These are phyloP conservation scores for Ormosia emarginata DNA, from an alignment of 306 rosid genomes.

Conservation along the genomic window DNA sequence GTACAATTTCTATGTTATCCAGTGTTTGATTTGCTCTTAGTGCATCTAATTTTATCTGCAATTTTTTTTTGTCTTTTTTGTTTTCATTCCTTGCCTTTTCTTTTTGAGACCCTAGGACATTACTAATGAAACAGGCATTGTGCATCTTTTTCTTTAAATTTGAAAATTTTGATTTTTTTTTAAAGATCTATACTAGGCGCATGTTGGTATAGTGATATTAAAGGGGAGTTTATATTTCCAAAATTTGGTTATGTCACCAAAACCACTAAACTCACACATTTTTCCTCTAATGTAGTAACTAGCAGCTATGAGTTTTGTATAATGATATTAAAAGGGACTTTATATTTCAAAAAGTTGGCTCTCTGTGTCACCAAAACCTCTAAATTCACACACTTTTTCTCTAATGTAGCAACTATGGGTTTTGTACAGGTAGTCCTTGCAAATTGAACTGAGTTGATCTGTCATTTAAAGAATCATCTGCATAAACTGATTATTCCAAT, in stretches of 20 bases:
- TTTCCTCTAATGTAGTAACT: neutral
- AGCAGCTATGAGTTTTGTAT: neutral
- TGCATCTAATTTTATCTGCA: conserved; percentile 12
- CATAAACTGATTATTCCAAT: neutral
- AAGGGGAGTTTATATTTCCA: neutral
- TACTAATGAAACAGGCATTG: conserved; percentile 6
- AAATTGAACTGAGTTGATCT: neutral
- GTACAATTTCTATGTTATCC: conserved; percentile 33
- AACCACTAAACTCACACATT: neutral
- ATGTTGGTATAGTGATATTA: neutral
- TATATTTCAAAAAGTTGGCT: neutral
- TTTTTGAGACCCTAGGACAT: neutral
- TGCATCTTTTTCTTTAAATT: neutral
- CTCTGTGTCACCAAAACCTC: neutral
- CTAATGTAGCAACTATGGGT: neutral
- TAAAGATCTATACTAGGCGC: conserved; percentile 3
- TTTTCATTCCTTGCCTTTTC: neutral
- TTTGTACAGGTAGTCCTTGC: conserved; percentile 1
- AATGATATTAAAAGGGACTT: neutral
- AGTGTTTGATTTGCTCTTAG: neutral
- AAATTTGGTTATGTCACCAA: neutral
- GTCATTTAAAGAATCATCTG: neutral
- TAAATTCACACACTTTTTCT: neutral
- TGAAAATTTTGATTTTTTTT: conserved; percentile 16
- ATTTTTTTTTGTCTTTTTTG: neutral